phyloP scores from a whole-genome alignment of 345 rosid genomes.

The Citrus inodora region DNA sequence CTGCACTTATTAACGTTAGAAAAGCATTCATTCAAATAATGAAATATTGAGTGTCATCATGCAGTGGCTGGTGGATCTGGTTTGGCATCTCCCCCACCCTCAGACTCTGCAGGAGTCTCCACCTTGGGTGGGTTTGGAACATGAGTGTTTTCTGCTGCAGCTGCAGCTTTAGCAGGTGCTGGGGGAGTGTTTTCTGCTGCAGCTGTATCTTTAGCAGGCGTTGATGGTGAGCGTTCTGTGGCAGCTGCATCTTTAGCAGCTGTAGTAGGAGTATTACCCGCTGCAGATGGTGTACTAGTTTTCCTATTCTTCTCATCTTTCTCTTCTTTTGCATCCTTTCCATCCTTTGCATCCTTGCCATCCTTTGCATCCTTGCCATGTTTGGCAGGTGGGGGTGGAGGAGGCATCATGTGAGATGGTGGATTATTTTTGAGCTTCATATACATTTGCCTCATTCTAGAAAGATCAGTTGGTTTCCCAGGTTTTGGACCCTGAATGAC shows the following conservation, averaged over 20 bases:
- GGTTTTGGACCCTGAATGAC: conserved; percentile 94
- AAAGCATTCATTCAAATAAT: not conserved
- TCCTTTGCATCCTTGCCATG: conserved; percentile 44
- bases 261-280: conserved; percentile 23
- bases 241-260: conserved; percentile 36
- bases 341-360: conserved; percentile 35
- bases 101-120: conserved; percentile 31
- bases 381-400: conserved; percentile 45
- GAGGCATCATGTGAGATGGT: conserved; percentile 92
- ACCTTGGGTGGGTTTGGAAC: conserved; percentile 27
- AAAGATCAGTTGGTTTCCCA: conserved; percentile 82
- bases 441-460: conserved; percentile 85
- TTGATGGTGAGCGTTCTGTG: conserved; percentile 19
- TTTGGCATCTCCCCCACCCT: conserved; percentile 30
- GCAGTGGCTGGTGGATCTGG: conserved; percentile 23
- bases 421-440: conserved; percentile 77
- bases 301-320: conserved; percentile 28
- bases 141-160: conserved; percentile 19
- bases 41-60: conserved; percentile 6
- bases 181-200: conserved; percentile 22
- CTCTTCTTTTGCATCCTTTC: conserved; percentile 39
- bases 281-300: conserved; percentile 21
- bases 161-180: conserved; percentile 36
- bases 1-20: conserved; percentile 25
- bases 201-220: conserved; percentile 37